Percentiles rank a stretch among this genome's conserved stretches.
These are phyloP conservation scores for Hymenoscyphus salicellus DNA, from an alignment of 2,329 filamentous ascomycete genomes.

Conservation along the genomic window DNA sequence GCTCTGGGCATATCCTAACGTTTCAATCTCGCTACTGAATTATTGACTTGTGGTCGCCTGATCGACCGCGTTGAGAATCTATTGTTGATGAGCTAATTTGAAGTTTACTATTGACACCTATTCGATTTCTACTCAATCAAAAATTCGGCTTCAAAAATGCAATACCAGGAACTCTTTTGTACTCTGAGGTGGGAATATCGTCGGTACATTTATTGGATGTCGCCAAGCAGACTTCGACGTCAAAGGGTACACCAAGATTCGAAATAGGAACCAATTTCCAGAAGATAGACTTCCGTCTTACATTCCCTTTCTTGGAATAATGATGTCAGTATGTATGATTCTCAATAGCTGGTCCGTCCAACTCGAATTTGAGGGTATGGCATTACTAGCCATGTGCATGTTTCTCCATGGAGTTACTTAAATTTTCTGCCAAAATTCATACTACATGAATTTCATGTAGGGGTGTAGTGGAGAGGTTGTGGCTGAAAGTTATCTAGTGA, in stretches of 20 bases:
- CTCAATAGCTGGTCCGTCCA: slow-evolving; percentile 64
- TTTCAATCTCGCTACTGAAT: too few species aligned
- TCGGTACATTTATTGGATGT: slow-evolving; percentile 68
- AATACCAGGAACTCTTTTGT: slow-evolving; percentile 68
- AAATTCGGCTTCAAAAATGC: slow-evolving; percentile 66
- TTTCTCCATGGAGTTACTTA: slow-evolving; percentile 73
- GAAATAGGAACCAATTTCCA: slow-evolving; percentile 56
- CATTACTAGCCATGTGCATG: slow-evolving; percentile 66
- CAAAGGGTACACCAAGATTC: slow-evolving; percentile 59
- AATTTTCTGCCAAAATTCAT: slow-evolving; percentile 69
- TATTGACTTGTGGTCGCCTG: too few species aligned
- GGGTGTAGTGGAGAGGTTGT: slow-evolving; percentile 67
- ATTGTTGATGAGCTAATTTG: too few species aligned
- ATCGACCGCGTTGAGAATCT: too few species aligned
- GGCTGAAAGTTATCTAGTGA: slow-evolving; percentile 74
- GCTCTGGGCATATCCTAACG: too few species aligned
- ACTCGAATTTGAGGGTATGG: slow-evolving; percentile 49
- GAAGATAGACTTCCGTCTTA: slow-evolving; percentile 65
- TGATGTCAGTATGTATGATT: slow-evolving; percentile 62
- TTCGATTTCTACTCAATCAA: slow-evolving; percentile 71
- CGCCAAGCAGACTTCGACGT: slow-evolving; percentile 67
- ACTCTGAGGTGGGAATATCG: slow-evolving; percentile 65
- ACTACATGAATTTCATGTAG: slow-evolving; percentile 82
- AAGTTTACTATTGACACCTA: slow-evolving; percentile 58
- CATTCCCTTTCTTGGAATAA: slow-evolving; percentile 53